Conservation (phyloP, 2,329 filamentous ascomycete genomes). For the Ambrosiella xylebori region DNA sequence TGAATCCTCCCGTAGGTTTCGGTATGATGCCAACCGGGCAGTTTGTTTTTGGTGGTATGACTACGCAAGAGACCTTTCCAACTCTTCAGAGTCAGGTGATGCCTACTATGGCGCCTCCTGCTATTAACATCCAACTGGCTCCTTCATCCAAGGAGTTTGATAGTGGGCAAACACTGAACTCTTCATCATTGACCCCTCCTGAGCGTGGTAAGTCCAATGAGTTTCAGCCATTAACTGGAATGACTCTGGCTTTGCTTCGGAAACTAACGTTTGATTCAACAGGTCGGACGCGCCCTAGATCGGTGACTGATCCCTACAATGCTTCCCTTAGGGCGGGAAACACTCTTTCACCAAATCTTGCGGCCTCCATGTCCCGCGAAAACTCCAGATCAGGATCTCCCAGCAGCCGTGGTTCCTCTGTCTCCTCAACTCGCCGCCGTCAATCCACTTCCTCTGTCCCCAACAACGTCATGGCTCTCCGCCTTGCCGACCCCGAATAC, state of each 20-base stretch:
- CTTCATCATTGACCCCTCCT: constrained; percentile 64
- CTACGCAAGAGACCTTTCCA: constrained; percentile 33
- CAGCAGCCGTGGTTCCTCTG: constrained; percentile 30
- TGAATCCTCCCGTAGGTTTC: constrained; percentile 5
- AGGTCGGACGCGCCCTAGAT: constrained; percentile 36
- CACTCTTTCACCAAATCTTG: constrained; percentile 32
- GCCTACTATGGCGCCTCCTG: constrained; percentile 80
- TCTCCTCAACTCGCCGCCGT: constrained; percentile 26
- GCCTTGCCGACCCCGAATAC: constrained; percentile 75
- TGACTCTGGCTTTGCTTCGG: not conserved
- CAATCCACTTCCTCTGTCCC: constrained; percentile 47
- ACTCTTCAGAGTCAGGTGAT: constrained; percentile 26
- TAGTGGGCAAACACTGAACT: constrained; percentile 41
- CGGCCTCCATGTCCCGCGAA: constrained; percentile 28
- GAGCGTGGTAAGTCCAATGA: constrained; percentile 39
- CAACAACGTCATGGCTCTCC: constrained; percentile 60
- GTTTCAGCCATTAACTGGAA: not conserved
- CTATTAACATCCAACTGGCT: constrained; percentile 87
- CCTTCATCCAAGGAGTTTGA: constrained; percentile 35
- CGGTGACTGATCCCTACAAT: constrained; percentile 44
- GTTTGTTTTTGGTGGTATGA: constrained; percentile 4
- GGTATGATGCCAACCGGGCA: constrained; percentile 3
- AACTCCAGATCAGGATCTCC: constrained; percentile 42
- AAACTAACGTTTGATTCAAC: constrained; percentile 3
- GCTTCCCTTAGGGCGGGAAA: constrained; percentile 19